Evolutionary conservation across 352 stramenopile genomes (phyloP), one percentile per base, ranked within the genome.

Genomic region (Globisporangium nunn): DNA sequence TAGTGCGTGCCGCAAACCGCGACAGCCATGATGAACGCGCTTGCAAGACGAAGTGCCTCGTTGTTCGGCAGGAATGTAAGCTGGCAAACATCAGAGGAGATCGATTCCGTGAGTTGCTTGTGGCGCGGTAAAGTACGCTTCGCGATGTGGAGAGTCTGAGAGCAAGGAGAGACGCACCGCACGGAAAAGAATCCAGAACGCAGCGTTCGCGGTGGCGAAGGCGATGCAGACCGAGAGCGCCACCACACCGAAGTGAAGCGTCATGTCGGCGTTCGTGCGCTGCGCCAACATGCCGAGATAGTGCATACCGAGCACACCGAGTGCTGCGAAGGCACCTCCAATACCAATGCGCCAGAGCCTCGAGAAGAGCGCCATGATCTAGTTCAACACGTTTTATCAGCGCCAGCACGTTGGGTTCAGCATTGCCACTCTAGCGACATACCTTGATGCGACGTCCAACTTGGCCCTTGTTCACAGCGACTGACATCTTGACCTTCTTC

Each of bases 261-360:
- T 61, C 78, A 86, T 85, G 4, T 54, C 51, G 1, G 67, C 52
- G 17, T 78, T 63, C 11, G 68, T 66, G 55, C 74, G 75, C 56
- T 87, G 74, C 1, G 71, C 78, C 64, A 82, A 68, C 78, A 88
- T 88, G 8, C 75, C 78, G 12, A 86, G 52, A 56, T 85, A 86
- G 54, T 88, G 78, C 78, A 88, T 88, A 5, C 75, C 75, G 14
- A 88, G 70, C 2, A 88, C 75, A n/a, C 78, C 78, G 3, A 86
- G 53, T 4, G 75, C 75, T 29, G 78, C 74, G 35, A 81, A 79
- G 1, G 82, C 17, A 1, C 71, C 70, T 14, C 75, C 75, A 11
- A 74, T 37, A 2, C 69, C 58, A 54, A 83, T 86, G 8, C 67
- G 62, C 50, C 67, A 72, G 2, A 81, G 65, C 8, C 72, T 67